Percentiles rank a stretch among this genome's conserved stretches.
phyloP scores from a whole-genome alignment of 305 asterid genomes.

The Solanum hybrid region DNA sequence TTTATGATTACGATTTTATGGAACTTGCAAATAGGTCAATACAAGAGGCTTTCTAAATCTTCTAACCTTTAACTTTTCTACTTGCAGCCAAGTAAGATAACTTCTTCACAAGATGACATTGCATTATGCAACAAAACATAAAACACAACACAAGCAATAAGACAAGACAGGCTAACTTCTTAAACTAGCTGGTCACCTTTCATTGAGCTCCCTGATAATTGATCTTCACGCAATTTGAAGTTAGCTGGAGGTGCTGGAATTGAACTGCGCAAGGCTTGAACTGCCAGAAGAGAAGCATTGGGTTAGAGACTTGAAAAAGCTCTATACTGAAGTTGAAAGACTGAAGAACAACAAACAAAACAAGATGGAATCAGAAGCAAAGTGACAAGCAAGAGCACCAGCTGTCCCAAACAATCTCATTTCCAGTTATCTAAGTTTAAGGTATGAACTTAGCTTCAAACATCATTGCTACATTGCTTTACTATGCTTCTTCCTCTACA shows the following conservation, averaged over 20 bases:
- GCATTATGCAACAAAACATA: not conserved
- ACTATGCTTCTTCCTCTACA: not conserved
- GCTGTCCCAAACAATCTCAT: not conserved
- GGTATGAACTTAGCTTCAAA: not conserved
- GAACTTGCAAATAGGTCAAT: not conserved
- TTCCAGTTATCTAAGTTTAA: not conserved
- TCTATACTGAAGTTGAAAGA: not conserved
- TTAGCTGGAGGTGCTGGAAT: constrained; percentile 77
- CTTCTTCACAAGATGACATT: not conserved
- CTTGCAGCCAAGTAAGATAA: not conserved
- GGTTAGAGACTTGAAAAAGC: not conserved
- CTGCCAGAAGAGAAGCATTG: constrained; percentile 30
- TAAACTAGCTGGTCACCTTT: constrained; percentile 49
- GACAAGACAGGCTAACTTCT: not conserved
- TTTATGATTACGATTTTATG: not conserved
- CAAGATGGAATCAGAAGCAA: not conserved
- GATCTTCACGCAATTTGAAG: constrained; percentile 81
- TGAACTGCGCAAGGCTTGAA: constrained; percentile 64
- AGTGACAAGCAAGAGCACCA: not conserved
- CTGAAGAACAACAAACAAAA: not conserved
- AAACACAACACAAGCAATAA: constrained; percentile 5
- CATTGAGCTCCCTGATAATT: constrained; percentile 65
- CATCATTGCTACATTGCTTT: not conserved
- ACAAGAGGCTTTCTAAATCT: not conserved
- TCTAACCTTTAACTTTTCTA: not conserved